These are phyloP conservation scores for Fraxinus floribunda DNA, from an alignment of 305 asterid species.

Conservation along the genomic window DNA sequence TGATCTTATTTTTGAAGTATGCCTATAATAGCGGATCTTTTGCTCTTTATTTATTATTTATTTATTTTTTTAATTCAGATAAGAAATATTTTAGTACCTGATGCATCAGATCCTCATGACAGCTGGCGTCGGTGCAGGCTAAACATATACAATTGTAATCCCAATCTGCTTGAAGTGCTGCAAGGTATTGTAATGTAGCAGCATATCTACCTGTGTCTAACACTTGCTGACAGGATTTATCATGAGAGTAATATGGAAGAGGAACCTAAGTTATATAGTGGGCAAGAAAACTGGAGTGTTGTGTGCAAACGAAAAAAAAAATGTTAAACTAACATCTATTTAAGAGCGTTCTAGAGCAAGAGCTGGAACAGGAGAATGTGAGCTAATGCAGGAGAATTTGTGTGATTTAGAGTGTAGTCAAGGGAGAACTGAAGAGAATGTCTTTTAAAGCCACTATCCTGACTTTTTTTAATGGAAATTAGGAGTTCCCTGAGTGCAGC, in stretches of 20 bases:
- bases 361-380: not conserved
- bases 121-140: slow-evolving; percentile 76
- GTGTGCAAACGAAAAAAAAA: not conserved
- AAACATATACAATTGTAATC: slow-evolving; percentile 57
- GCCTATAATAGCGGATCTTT: not conserved
- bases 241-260: not conserved
- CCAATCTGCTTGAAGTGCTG: slow-evolving; percentile 64
- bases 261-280: not conserved
- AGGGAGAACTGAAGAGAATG: not conserved
- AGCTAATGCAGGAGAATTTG: not conserved
- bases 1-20: not conserved
- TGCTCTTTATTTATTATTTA: not conserved
- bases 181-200: slow-evolving; percentile 47
- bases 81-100: slow-evolving; percentile 64
- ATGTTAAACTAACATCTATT: not conserved
- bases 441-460: not conserved
- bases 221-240: not conserved
- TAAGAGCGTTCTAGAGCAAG: not conserved
- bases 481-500: not conserved
- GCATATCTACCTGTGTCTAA: not conserved
- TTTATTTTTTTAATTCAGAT: slow-evolving; percentile 42
- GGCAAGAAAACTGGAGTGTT: not conserved
- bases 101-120: slow-evolving; percentile 49
- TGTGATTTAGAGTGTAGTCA: not conserved
- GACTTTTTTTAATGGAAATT: not conserved